A percentile compares a stretch with the other conserved stretches of the same genome.
phyloP scores from a whole-genome alignment of 371 early-diverging fungal genomes.

The Cokeromyces recurvatus region DNA sequence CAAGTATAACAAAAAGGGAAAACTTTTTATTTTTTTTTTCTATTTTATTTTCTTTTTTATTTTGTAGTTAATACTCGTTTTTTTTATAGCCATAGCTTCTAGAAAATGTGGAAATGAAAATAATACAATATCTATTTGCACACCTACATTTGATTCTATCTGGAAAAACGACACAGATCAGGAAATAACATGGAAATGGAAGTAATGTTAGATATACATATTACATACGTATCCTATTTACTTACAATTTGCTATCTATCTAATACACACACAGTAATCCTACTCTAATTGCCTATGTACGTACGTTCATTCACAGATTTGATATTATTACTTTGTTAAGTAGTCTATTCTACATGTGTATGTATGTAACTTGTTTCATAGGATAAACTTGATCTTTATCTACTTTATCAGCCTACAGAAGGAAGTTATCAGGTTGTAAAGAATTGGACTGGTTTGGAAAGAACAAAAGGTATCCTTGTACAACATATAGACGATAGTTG shows the following conservation, averaged over 20 bases:
- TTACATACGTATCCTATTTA: conserved; percentile 3
- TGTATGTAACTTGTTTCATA: conserved; percentile 9
- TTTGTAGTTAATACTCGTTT: too few species aligned
- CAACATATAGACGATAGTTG: conserved; percentile 29
- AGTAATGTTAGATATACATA: conserved; percentile 10
- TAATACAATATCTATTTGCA: conserved; percentile 31
- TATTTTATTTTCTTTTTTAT: too few species aligned
- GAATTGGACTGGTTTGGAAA: conserved; percentile 18
- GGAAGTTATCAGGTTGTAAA: conserved; percentile 17
- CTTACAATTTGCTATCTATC: background rate
- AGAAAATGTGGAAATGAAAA: conserved; percentile 23
- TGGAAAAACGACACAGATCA: conserved; percentile 37
- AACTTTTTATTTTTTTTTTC: too few species aligned
- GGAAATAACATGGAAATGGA: conserved; percentile 43
- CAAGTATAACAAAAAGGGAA: too few species aligned
- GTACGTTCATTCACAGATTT: background rate
- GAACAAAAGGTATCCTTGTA: conserved; percentile 22
- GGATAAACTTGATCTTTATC: conserved; percentile 23
- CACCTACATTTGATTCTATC: conserved; percentile 21
- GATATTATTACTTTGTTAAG: background rate
- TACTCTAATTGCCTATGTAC: background rate
- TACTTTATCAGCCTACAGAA: conserved; percentile 15
- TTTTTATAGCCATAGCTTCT: conserved; percentile 27
- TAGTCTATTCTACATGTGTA: too few species aligned
- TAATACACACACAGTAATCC: background rate